phyloP scores from a whole-genome alignment of 2,329 filamentous ascomycete genomes.

The Hymenoscyphus repandus region DNA sequence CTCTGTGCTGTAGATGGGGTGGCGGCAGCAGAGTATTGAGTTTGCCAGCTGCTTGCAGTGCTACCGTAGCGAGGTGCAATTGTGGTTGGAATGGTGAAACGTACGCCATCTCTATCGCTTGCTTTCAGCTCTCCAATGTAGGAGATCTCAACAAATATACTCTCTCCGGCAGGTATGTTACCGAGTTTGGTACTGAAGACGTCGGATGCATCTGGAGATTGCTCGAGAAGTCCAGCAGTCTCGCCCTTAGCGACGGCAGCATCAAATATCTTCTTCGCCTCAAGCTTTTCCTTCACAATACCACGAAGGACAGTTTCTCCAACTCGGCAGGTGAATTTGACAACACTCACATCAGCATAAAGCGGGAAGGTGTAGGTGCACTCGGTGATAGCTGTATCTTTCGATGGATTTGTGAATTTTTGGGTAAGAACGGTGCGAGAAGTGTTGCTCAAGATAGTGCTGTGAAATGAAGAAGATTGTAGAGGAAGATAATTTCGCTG shows the following conservation, averaged over 20 bases:
- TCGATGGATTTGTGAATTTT: conserved; percentile 55
- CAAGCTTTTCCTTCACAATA: conserved; percentile 59
- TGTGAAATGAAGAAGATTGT: conserved; percentile 50
- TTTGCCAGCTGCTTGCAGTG: background rate
- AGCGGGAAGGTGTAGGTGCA: conserved; percentile 65
- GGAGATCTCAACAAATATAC: conserved; percentile 54
- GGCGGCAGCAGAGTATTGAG: conserved; percentile 21
- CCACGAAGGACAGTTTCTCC: conserved; percentile 56
- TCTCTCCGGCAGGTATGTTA: conserved; percentile 56
- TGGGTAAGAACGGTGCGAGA: conserved; percentile 46
- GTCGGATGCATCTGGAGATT: conserved; percentile 54
- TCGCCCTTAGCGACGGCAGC: conserved; percentile 53
- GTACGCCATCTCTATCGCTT: conserved; percentile 61
- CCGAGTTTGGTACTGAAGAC: conserved; percentile 65
- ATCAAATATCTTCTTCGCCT: conserved; percentile 55
- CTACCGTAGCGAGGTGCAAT: conserved; percentile 63
- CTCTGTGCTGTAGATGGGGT: conserved; percentile 2
- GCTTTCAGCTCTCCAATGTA: conserved; percentile 70
- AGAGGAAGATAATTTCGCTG: conserved; percentile 48
- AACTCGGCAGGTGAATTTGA: conserved; percentile 60
- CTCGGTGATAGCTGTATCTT: conserved; percentile 41
- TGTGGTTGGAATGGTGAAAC: conserved; percentile 62
- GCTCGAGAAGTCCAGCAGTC: conserved; percentile 61
- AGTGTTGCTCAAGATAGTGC: conserved; percentile 52
- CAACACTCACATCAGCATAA: conserved; percentile 67